These are phyloP conservation scores for Austropuccinia psidii DNA, from an alignment of 1,284 basidiomycete genomes.

Conservation along the genomic window DNA sequence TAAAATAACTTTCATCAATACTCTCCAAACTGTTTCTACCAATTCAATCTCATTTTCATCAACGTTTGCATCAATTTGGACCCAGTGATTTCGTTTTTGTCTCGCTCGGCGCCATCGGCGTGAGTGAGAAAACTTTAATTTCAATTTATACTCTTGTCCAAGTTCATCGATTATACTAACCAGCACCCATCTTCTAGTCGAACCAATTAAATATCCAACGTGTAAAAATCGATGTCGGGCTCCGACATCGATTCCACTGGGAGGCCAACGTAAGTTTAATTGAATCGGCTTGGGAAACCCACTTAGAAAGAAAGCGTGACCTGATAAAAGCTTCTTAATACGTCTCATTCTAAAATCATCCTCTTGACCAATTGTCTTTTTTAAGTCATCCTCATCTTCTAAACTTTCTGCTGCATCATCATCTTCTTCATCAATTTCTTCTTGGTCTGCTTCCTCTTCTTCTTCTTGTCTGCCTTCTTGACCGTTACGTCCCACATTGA, in stretches of 20 bases:
- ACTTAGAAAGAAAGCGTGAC: constrained; percentile 13
- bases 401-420: too few species aligned
- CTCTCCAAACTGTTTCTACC: not conserved
- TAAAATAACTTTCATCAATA: not conserved
- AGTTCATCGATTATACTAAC: constrained; percentile 13
- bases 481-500: not conserved
- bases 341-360: not conserved
- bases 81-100: not conserved
- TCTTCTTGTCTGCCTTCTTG: too few species aligned
- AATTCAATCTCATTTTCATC: not conserved
- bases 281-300: constrained; percentile 11
- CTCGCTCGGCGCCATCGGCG: not conserved
- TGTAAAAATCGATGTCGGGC: constrained; percentile 19
- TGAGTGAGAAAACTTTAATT: not conserved
- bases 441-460: too few species aligned
- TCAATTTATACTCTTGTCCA: constrained; percentile 14
- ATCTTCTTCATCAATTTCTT: too few species aligned
- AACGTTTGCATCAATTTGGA: too few species aligned
- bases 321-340: not conserved
- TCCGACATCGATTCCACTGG: constrained; percentile 5
- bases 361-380: not conserved
- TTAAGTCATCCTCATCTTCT: not conserved
- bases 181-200: not conserved
- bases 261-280: constrained; percentile 29
- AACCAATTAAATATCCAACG: not conserved